Conservation (phyloP, 2,329 filamentous ascomycete genomes). For the Xenoacremonium recifei region DNA sequence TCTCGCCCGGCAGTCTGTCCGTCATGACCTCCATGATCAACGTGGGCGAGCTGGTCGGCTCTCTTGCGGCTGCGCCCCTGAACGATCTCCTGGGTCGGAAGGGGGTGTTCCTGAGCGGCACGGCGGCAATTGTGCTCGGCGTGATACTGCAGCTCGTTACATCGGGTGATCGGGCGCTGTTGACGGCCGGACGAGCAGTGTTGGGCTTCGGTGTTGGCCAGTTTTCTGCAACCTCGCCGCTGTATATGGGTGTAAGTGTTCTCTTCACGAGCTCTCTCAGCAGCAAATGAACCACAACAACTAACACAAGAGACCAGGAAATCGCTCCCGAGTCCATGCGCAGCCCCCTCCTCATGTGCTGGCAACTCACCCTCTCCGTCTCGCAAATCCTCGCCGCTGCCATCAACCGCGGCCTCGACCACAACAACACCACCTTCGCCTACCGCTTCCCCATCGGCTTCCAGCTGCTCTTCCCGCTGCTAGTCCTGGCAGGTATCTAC, state of each 20-base stretch:
- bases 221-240: slow-evolving; percentile 36
- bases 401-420: slow-evolving; percentile 28
- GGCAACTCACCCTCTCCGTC: slow-evolving; percentile 36
- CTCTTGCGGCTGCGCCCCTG: slow-evolving; percentile 33
- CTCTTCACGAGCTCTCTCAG: not conserved
- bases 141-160: slow-evolving; percentile 23
- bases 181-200: slow-evolving; percentile 24
- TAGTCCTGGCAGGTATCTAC: slow-evolving; percentile 17
- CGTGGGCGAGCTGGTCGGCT: slow-evolving; percentile 36
- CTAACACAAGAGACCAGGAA: slow-evolving; percentile 17
- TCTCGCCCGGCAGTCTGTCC: slow-evolving; percentile 20
- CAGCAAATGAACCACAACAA: not conserved
- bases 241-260: slow-evolving; percentile 33
- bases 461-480: slow-evolving; percentile 26
- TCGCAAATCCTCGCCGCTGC: slow-evolving; percentile 36
- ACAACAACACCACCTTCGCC: slow-evolving; percentile 28
- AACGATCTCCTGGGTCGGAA: slow-evolving; percentile 35
- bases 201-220: slow-evolving; percentile 30
- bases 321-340: slow-evolving; percentile 31
- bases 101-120: slow-evolving; percentile 26
- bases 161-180: slow-evolving; percentile 18
- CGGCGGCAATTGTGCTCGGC: slow-evolving; percentile 26
- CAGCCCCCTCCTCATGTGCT: slow-evolving; percentile 36
- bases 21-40: slow-evolving; percentile 39
- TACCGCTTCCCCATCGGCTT: slow-evolving; percentile 33